Evolutionary conservation across 148 eudicot species (phyloP).

Genomic region (Chenopodium quinoa): DNA sequence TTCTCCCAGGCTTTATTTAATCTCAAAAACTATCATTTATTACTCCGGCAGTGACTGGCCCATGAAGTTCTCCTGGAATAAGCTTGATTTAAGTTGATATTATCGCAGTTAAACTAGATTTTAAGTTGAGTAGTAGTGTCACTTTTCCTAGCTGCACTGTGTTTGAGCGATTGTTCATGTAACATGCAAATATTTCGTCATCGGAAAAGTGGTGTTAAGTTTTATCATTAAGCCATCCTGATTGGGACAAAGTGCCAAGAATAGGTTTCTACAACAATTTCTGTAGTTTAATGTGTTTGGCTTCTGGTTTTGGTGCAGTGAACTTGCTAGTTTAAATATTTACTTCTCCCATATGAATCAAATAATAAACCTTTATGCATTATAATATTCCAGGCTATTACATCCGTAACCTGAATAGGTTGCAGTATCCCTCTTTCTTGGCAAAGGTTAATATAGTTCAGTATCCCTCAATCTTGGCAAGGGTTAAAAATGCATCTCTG

Average conservation of each 20-base stretch:
- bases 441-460: conserved; percentile 25
- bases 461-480: conserved; percentile 31
- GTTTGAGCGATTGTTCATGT: no score
- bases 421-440: conserved; percentile 26
- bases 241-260: neutral
- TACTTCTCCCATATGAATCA: neutral
- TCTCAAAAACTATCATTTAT: no score
- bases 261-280: neutral
- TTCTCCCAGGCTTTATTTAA: no score
- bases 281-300: neutral
- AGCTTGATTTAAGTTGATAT: no score
- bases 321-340: neutral
- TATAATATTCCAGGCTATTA: conserved; percentile 29
- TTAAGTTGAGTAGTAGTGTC: no score
- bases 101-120: no score
- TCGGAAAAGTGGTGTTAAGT: no score
- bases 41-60: no score
- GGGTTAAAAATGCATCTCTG: conserved; percentile 34
- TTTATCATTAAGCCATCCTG: neutral
- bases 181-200: no score
- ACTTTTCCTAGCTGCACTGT: no score
- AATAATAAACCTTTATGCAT: neutral
- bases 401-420: conserved; percentile 29
- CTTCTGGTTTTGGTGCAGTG: conserved; percentile 1
- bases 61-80: no score